Evolutionary conservation across 2,329 filamentous ascomycete genomes (phyloP), one percentile per base, ranked within the genome.

Genomic region (Neopestalotiopsis sp.): DNA sequence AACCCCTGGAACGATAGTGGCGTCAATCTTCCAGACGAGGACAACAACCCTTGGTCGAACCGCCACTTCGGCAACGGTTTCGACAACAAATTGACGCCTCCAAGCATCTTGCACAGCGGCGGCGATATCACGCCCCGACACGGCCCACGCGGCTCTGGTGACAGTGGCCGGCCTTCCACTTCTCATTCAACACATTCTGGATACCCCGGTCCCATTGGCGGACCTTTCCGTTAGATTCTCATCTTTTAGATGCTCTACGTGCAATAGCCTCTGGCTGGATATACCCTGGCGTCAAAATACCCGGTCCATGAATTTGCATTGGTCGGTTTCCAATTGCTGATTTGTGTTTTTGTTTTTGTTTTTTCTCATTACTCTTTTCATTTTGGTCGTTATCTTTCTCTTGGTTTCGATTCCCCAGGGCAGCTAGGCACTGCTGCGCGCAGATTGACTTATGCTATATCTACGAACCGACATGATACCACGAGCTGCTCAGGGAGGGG

Each of bases 1-100:
- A 97, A 98, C 83, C 95, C 95, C 71, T 98, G 95, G 95, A 98
- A 98, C 80, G 95, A 98, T 80, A 97, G 94, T 78, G 95, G 95
- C 76, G 94, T 98, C 78, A 98, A 98, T 79, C 90, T 98, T 74
- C 87, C 93, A 71, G 95, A 98, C 76, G 94, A 97, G 72, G 94
- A 98, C 74, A 83, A 79, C 73, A 89, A 89, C 79, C 86, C 87
- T 52, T 91, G 89, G 89, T 82, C 86, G 66, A 82, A 82, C 65
- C 89, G 89, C 72, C 89, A 89, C 74, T 88, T 91, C 74, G 87
- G 88, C 76, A 92, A 90, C 79, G 90, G 89, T 78, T 84, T 85
- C 75, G 84, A 91, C 79, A 86, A 85, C 77, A 92, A 91, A 80
- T 81, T 91, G 76, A 81, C 89, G 79, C 81, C 82, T 67, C 78